Evolutionary conservation across 305 asterid genomes (phyloP).

Genomic region (Lippia alba): DNA sequence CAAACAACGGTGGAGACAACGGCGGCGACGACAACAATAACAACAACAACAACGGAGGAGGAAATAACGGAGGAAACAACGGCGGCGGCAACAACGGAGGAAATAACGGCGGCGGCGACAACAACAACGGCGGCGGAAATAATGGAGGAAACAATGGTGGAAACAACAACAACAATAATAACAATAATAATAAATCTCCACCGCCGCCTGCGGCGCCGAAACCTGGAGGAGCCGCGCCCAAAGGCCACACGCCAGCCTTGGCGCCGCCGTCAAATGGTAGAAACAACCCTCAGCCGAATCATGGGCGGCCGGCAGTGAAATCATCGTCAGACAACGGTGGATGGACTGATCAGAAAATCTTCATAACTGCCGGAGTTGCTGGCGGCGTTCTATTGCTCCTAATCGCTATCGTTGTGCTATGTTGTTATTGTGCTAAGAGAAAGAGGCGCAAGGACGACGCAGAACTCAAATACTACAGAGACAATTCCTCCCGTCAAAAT

Average conservation of each 20-base stretch:
- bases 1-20: slow-evolving; percentile 6
- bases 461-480: slow-evolving; percentile 62
- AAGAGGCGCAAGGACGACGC: slow-evolving; percentile 47
- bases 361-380: slow-evolving; percentile 56
- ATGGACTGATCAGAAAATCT: slow-evolving; percentile 32
- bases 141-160: not conserved
- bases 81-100: too few species aligned
- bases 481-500: slow-evolving; percentile 43
- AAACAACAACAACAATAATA: slow-evolving; percentile 6
- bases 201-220: slow-evolving; percentile 41
- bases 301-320: not conserved
- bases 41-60: not conserved
- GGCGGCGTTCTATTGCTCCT: slow-evolving; percentile 65
- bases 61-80: too few species aligned
- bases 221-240: not conserved
- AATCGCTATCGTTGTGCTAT: slow-evolving; percentile 48
- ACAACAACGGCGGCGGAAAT: not conserved
- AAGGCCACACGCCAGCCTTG: too few species aligned
- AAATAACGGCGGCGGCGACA: not conserved
- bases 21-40: too few species aligned
- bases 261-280: not conserved
- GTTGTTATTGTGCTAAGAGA: slow-evolving; percentile 49
- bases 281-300: not conserved
- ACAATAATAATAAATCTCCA: slow-evolving; percentile 31
- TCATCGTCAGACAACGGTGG: not conserved